Conservation (phyloP, 345 rosid species). For the Pistacia integerrima region DNA sequence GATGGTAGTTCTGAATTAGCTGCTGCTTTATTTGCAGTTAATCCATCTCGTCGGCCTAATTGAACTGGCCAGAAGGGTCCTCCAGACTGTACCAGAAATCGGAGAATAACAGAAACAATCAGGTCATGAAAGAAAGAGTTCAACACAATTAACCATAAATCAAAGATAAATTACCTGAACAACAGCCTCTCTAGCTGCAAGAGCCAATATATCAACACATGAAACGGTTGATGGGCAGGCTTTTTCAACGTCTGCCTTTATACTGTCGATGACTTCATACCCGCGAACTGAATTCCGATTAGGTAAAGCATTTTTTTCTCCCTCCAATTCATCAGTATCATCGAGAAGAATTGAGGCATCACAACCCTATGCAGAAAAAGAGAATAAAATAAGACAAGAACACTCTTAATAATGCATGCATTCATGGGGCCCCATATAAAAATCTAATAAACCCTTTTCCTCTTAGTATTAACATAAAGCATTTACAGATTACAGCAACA, state of each 20-base stretch:
- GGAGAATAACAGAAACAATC: background rate
- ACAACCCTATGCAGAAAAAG: conserved; percentile 51
- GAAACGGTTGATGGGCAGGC: conserved; percentile 73
- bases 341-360: conserved; percentile 83
- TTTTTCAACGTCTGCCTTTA: conserved; percentile 67
- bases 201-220: conserved; percentile 73
- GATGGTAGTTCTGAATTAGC: conserved; percentile 74
- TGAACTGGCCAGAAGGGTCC: conserved; percentile 71
- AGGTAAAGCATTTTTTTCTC: conserved; percentile 72
- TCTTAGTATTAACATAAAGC: background rate
- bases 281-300: conserved; percentile 80
- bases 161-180: conserved; percentile 39
- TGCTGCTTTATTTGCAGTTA: conserved; percentile 63
- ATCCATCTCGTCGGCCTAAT: conserved; percentile 69
- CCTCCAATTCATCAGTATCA: conserved; percentile 55
- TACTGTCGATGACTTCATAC: conserved; percentile 65
- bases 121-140: background rate
- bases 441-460: background rate
- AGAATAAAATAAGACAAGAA: background rate
- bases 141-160: background rate
- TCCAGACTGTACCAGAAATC: conserved; percentile 50
- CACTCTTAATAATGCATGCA: background rate
- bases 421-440: background rate
- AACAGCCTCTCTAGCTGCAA: conserved; percentile 84
- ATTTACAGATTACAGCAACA: too few species aligned